Base-by-base conservation (phyloP, 164 flowering plant genomes). In the Macadamia tetraphylla region DNA sequence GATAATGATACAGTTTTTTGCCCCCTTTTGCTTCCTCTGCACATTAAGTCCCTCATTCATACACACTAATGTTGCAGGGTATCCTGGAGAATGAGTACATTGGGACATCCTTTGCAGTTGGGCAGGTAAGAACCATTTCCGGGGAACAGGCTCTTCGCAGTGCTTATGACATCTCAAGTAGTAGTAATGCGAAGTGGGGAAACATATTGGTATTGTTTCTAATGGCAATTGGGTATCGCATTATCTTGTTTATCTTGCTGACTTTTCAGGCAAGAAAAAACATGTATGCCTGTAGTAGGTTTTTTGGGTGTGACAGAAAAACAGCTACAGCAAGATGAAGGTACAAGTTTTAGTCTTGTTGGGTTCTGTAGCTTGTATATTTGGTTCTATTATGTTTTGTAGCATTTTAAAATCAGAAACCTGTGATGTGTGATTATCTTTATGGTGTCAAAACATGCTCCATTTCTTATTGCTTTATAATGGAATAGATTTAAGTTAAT, bases 41-140 rank as follows among this genome's bases (percentile, higher is more conserved):
- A 62, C 42, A 53, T n/a, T n/a, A 48, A 15, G 17, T 55, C 59
- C 56, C 9, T 12, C 14, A 9, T 23, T 64, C 61, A 40, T 35
- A 53, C 40, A 18, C 72, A 15, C 35, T 64, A 10, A 23, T 77
- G 60, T 64, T 78, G 18, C 84, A 94, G 98, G 98, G 99, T 43
- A 85, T 95, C 9, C 56, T 95, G 82, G 98, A 95, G 81, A 95
- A 95, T 65, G 99, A 95, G 75, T 95, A 89, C 74, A 76, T 87
- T 2, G 93, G 88, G 13, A 87, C 89, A 40, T 83, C 87, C 11
- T 95, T 81, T 77, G 90, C 97, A 3, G 88, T 92, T n/a, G 99
- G 98, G 71, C 86, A 91, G 70, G 97, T 92, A 31, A 79, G 98
- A 73, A 78, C 83, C 68, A 88, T 95, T 70, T 71, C 99, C 4